phyloP scores from a whole-genome alignment of 352 stramenopile genomes.

The Aphanomyces euteiches region DNA sequence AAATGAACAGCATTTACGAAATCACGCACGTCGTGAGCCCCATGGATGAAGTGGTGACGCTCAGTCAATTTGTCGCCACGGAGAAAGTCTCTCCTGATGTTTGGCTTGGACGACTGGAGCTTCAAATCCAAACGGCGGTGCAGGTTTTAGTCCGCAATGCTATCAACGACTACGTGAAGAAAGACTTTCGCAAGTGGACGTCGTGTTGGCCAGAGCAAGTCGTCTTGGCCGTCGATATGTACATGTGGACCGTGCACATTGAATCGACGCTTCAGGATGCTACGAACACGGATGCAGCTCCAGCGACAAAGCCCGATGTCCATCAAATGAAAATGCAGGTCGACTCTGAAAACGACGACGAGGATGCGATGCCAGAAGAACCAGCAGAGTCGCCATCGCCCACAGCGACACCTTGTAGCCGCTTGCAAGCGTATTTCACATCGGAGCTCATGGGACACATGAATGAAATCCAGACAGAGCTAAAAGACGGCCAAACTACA shows the following conservation, averaged over 20 bases:
- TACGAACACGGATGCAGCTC: too few relatives aligned
- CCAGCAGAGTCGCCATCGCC: neutral
- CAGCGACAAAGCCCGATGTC: neutral
- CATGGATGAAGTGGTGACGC: slow-evolving; percentile 49
- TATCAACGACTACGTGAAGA: slow-evolving; percentile 55
- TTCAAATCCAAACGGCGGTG: slow-evolving; percentile 55
- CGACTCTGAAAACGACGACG: neutral
- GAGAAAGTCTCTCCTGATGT: slow-evolving; percentile 35
- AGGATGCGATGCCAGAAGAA: neutral
- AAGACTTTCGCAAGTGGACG: slow-evolving; percentile 83
- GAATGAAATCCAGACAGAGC: slow-evolving; percentile 3
- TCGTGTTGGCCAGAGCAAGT: slow-evolving; percentile 75
- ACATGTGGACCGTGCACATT: slow-evolving; percentile 56
- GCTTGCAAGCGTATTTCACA: slow-evolving; percentile 16
- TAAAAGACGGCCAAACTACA: neutral
- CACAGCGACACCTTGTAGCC: neutral
- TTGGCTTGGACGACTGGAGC: slow-evolving; percentile 66
- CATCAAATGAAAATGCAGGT: neutral
- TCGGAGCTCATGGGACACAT: slow-evolving; percentile 18
- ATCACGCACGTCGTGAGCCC: slow-evolving; percentile 55
- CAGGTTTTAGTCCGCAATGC: slow-evolving; percentile 62
- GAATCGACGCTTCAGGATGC: slow-evolving; percentile 36
- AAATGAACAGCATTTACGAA: slow-evolving; percentile 48
- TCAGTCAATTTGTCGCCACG: slow-evolving; percentile 55
- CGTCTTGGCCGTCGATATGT: slow-evolving; percentile 46